Evolutionary conservation across 2,329 filamentous ascomycete genomes (phyloP).

Genomic region (Hypoxylon sp.): DNA sequence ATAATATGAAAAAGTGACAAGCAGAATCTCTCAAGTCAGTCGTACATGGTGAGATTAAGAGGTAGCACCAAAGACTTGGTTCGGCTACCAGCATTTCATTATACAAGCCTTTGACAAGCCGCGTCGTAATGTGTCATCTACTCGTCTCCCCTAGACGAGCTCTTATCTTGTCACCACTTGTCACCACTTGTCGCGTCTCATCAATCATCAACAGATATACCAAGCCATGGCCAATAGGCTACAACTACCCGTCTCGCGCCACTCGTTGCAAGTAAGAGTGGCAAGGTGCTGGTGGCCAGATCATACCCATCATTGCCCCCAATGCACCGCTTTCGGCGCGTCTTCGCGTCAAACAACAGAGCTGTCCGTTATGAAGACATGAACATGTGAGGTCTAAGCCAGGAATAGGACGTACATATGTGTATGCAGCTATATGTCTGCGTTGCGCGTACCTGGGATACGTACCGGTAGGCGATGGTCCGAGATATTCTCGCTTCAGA

Average conservation of each 20-base stretch:
- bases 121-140: slow-evolving; percentile 11
- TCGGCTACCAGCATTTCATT: slow-evolving; percentile 11
- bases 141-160: slow-evolving; percentile 20
- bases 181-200: slow-evolving; percentile 13
- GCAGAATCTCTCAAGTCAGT: slow-evolving; percentile 1
- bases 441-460: too few relatives aligned
- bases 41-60: slow-evolving; percentile 22
- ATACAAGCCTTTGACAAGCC: neutral
- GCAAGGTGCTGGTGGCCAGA: neutral
- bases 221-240: neutral
- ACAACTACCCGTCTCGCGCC: neutral
- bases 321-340: neutral
- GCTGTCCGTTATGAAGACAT: too few relatives aligned
- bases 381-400: too few relatives aligned
- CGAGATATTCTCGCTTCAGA: neutral
- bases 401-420: too few relatives aligned
- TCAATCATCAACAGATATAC: slow-evolving; percentile 7
- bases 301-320: neutral
- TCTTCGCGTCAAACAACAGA: neutral
- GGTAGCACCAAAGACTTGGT: slow-evolving; percentile 9
- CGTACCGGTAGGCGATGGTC: neutral
- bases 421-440: too few relatives aligned
- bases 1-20: neutral
- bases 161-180: slow-evolving; percentile 18
- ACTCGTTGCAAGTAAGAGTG: neutral